Percentiles rank a stretch among this genome's conserved stretches.
These are phyloP conservation scores for Phytophthora meadii DNA, from an alignment of 352 stramenopile genomes.

Conservation along the genomic window DNA sequence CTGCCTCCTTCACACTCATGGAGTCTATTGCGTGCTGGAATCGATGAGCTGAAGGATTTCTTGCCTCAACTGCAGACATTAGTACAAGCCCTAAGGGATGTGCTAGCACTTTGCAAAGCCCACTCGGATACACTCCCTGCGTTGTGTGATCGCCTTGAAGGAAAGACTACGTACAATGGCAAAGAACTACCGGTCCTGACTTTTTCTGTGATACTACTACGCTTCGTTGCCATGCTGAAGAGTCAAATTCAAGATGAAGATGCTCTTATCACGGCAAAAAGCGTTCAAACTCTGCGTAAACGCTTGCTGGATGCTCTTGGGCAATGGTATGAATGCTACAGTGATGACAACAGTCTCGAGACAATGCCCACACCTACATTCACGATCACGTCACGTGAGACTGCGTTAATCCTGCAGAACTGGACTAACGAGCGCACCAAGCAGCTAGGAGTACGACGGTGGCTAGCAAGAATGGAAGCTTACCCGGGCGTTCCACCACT, in stretches of 20 bases:
- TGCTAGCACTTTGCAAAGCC: conserved; percentile 44
- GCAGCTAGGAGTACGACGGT: conserved; percentile 42
- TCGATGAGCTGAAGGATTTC: conserved; percentile 48
- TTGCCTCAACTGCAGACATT: conserved; percentile 52
- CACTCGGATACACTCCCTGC: conserved; percentile 39
- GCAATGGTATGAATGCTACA: conserved; percentile 54
- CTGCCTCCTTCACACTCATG: conserved; percentile 21
- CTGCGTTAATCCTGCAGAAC: conserved; percentile 64
- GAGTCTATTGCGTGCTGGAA: conserved; percentile 15
- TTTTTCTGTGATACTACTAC: conserved; percentile 31
- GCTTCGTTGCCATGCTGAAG: conserved; percentile 29
- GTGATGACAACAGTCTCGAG: conserved; percentile 11
- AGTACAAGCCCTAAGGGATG: conserved; percentile 32
- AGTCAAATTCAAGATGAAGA: conserved; percentile 14
- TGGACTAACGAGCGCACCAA: conserved; percentile 58
- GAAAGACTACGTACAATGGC: conserved; percentile 8
- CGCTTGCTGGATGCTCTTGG: conserved; percentile 46
- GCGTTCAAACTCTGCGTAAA: conserved; percentile 37
- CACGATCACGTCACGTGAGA: conserved; percentile 62
- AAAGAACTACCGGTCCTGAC: conserved; percentile 12
- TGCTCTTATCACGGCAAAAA: conserved; percentile 18
- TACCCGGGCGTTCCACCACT: conserved; percentile 29
- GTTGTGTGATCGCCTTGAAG: conserved; percentile 35
- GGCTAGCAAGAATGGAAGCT: conserved; percentile 57
- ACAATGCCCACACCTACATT: conserved; percentile 52